Percentiles rank a stretch among this genome's conserved stretches.
These are phyloP conservation scores for Chaetomium sp. DNA, from an alignment of 2,329 filamentous ascomycete species.

Conservation along the genomic window DNA sequence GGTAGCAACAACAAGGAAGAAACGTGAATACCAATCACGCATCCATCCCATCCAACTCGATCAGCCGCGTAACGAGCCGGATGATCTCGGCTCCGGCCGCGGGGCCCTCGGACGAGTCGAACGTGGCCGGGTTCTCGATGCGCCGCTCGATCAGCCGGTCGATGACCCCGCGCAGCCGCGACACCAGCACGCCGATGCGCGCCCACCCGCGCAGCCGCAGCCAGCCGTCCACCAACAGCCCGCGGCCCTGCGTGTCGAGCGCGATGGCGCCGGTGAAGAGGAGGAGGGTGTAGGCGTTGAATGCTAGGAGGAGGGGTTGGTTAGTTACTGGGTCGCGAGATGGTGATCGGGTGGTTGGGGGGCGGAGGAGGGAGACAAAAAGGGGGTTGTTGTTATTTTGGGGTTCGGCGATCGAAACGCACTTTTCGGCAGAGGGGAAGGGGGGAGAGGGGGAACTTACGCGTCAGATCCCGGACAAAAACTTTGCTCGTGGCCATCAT, in stretches of 20 bases:
- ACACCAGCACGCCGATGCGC: slow-evolving; percentile 86
- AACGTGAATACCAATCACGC: slow-evolving; percentile 43
- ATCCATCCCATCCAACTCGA: slow-evolving; percentile 89
- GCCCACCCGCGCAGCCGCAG: slow-evolving; percentile 86
- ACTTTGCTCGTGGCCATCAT: slow-evolving; percentile 92
- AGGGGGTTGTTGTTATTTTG: not conserved
- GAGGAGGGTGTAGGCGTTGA: slow-evolving; percentile 85
- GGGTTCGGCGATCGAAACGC: too few species aligned
- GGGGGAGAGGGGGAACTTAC: slow-evolving; percentile 52
- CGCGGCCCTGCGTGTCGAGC: slow-evolving; percentile 84
- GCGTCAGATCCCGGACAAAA: slow-evolving; percentile 88
- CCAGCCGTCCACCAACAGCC: slow-evolving; percentile 91
- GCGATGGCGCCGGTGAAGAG: slow-evolving; percentile 84
- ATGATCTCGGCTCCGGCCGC: slow-evolving; percentile 63
- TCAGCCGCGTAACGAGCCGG: slow-evolving; percentile 73
- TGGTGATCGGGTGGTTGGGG: not conserved
- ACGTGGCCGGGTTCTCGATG: slow-evolving; percentile 67
- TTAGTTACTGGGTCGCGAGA: not conserved
- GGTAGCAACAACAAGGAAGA: not conserved
- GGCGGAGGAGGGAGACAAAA: not conserved
- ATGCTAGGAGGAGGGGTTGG: slow-evolving; percentile 52
- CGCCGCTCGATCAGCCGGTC: slow-evolving; percentile 81
- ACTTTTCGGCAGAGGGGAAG: not conserved
- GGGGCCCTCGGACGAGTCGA: slow-evolving; percentile 52
- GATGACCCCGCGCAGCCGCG: slow-evolving; percentile 79